A percentile compares a stretch with the other conserved stretches of the same genome.
These are phyloP conservation scores for Aureobasidium lini DNA, from an alignment of 2,329 filamentous ascomycete species.

Conservation along the genomic window DNA sequence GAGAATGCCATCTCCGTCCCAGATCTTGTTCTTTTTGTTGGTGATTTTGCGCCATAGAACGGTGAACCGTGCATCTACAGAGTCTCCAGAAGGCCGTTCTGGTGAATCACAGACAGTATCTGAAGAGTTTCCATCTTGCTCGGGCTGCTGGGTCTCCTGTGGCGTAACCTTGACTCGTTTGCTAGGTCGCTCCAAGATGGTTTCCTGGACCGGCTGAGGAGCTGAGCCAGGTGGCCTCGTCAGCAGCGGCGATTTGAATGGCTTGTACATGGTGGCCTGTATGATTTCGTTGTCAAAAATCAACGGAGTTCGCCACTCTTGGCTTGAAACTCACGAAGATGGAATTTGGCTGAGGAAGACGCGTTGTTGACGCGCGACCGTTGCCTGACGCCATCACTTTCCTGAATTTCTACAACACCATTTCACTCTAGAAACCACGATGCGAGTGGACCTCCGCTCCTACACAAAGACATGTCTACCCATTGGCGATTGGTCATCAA, in stretches of 20 bases:
- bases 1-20: conserved; percentile 66
- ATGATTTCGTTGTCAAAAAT: not conserved
- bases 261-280: conserved; percentile 17
- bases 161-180: conserved; percentile 6
- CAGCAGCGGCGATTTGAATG: conserved; percentile 25
- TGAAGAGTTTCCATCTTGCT: conserved; percentile 18
- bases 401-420: not conserved
- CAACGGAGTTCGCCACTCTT: not conserved
- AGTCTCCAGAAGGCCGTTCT: conserved; percentile 20
- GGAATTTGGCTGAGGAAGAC: not conserved
- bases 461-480: too few relatives aligned
- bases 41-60: conserved; percentile 57
- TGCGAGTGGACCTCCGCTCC: not conserved
- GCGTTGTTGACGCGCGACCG: conserved; percentile 11
- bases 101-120: conserved; percentile 17
- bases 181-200: not conserved
- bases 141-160: conserved; percentile 19
- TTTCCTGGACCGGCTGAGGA: not conserved
- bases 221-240: conserved; percentile 15
- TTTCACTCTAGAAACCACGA: too few relatives aligned
- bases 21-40: conserved; percentile 68
- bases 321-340: not conserved
- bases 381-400: conserved; percentile 1
- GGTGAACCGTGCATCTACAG: conserved; percentile 33
- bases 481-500: too few relatives aligned